Conservation (phyloP, 2,329 filamentous ascomycete genomes). For the Sporothrix brasiliensis region DNA sequence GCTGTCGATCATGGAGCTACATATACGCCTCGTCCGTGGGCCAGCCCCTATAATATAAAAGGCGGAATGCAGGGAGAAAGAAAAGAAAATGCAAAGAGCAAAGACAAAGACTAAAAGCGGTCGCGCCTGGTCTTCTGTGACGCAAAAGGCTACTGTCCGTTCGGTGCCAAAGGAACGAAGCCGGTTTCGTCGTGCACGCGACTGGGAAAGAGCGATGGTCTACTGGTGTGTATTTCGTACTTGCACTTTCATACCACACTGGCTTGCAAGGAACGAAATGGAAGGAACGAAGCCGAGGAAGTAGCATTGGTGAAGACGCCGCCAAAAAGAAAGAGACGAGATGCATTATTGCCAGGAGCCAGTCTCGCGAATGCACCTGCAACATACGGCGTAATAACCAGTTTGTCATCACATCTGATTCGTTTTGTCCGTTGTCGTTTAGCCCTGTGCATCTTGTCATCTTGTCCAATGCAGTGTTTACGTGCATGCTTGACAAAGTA, state of each 20-base stretch:
- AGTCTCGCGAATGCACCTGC: too few species aligned
- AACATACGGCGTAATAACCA: too few species aligned
- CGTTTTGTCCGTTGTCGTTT: not conserved
- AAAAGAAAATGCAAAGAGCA: not conserved
- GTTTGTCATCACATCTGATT: not conserved
- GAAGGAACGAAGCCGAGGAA: not conserved
- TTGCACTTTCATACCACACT: not conserved
- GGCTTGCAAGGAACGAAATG: not conserved
- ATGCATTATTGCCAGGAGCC: too few species aligned
- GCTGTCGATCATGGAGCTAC: conserved; percentile 28
- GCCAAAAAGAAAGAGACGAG: not conserved
- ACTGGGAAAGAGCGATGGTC: not conserved
- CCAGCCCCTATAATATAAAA: not conserved
- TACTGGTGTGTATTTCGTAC: not conserved
- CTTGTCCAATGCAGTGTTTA: not conserved
- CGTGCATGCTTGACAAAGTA: not conserved
- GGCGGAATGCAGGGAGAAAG: not conserved
- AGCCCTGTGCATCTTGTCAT: conserved; percentile 3
- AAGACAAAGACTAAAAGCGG: not conserved
- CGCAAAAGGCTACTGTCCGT: not conserved
- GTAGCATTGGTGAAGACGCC: not conserved
- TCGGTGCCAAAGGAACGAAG: not conserved
- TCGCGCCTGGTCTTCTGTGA: not conserved
- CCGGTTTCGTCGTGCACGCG: not conserved
- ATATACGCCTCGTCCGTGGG: not conserved